These are phyloP conservation scores for Chlorophyllum brunneum DNA, from an alignment of 768 basidiomycete genomes.

Conservation along the genomic window DNA sequence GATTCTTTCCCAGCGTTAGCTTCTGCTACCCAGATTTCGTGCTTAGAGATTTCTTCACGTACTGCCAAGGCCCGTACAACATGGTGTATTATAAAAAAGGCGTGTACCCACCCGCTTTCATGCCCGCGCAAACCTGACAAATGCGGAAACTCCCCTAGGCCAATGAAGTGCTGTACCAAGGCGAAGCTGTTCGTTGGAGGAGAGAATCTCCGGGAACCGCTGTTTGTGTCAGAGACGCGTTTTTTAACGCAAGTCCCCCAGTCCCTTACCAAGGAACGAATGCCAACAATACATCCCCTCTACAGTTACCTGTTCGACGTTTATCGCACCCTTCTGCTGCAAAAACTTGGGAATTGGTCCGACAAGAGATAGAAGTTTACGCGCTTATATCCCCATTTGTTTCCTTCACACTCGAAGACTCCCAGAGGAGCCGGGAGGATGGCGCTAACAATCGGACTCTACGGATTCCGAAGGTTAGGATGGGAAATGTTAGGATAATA, in stretches of 20 bases:
- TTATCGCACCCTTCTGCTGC: slow-evolving; percentile 58
- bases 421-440: slow-evolving; percentile 32
- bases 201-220: slow-evolving; percentile 74
- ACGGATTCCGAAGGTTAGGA: slow-evolving; percentile 62
- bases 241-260: slow-evolving; percentile 65
- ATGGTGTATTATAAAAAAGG: slow-evolving; percentile 81
- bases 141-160: slow-evolving; percentile 39
- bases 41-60: slow-evolving; percentile 81
- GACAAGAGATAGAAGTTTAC: slow-evolving; percentile 67
- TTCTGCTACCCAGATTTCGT: slow-evolving; percentile 75
- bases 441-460: slow-evolving; percentile 43
- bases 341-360: slow-evolving; percentile 63
- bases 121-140: neutral
- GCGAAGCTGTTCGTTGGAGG: slow-evolving; percentile 72
- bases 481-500: neutral
- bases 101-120: slow-evolving; percentile 20
- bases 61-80: slow-evolving; percentile 57
- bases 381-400: slow-evolving; percentile 72
- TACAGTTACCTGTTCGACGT: slow-evolving; percentile 78
- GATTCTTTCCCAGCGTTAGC: slow-evolving; percentile 61
- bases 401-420: slow-evolving; percentile 63
- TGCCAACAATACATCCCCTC: slow-evolving; percentile 9
- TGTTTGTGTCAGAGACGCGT: slow-evolving; percentile 83
- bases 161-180: slow-evolving; percentile 62
- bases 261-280: slow-evolving; percentile 1